A percentile compares a stretch with the other conserved stretches of the same genome.
Evolutionary conservation across 768 basidiomycete species (phyloP).

Genomic region (Auricularia sp.): DNA sequence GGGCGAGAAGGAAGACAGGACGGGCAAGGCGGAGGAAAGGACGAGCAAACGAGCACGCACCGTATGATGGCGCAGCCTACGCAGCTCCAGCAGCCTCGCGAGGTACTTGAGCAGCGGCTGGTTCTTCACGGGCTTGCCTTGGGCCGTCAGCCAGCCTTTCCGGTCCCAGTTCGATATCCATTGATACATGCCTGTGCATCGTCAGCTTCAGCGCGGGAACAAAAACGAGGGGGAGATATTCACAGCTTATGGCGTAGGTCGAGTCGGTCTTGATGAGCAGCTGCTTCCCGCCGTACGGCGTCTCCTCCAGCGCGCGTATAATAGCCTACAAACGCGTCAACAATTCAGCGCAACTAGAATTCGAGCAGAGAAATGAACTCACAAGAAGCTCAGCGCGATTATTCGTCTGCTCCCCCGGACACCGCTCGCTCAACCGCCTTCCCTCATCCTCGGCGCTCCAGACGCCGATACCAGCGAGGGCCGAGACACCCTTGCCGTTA

Average conservation of each 20-base stretch:
- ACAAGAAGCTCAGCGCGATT: conserved; percentile 76
- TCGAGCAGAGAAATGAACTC: too few species aligned
- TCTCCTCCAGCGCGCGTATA: conserved; percentile 66
- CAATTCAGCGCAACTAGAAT: too few species aligned
- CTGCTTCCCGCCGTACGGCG: conserved; percentile 42
- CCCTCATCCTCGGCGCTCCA: conserved; percentile 50
- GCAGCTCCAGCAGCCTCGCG: conserved; percentile 30
- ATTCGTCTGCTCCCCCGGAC: conserved; percentile 77
- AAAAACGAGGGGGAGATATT: conserved; percentile 1
- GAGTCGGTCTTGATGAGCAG: conserved; percentile 83
- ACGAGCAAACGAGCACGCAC: too few species aligned
- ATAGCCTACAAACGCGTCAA: conserved; percentile 51
- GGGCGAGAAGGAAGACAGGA: too few species aligned
- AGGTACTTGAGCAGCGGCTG: conserved; percentile 60
- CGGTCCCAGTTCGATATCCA: conserved; percentile 11
- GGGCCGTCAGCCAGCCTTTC: conserved; percentile 33
- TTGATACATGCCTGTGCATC: conserved; percentile 7
- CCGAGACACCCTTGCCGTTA: conserved; percentile 58
- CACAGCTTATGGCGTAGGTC: conserved; percentile 72
- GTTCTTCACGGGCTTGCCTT: conserved; percentile 62
- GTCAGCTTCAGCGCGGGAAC: neutral
- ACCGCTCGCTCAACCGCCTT: conserved; percentile 26
- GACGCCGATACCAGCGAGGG: conserved; percentile 73
- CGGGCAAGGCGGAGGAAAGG: too few species aligned
- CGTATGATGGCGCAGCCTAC: neutral